Evolutionary conservation across 176 grass and related monocot genomes (phyloP).

Genomic region (Carex scoparia): DNA sequence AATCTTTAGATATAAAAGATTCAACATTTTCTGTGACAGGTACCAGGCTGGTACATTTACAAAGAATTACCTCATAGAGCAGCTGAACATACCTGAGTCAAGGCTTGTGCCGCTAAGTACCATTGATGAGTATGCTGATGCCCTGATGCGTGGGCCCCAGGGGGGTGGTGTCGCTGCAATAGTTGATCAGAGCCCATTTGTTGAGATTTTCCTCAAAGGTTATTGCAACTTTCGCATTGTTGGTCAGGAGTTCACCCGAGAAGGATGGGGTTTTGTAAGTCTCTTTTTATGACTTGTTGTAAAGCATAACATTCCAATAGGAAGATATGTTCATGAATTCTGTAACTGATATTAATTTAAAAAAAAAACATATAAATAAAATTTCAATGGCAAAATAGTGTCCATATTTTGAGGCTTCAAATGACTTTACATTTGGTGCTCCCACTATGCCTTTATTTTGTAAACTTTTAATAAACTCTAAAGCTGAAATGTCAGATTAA

Average conservation of each 20-base stretch:
- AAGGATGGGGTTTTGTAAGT: conserved; percentile 99
- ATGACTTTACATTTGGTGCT: background rate
- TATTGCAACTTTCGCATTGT: conserved; percentile 75
- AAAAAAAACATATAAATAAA: background rate
- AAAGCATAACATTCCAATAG: too few relatives aligned
- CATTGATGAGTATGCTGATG: conserved; percentile 54
- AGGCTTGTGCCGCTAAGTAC: conserved; percentile 52
- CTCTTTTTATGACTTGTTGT: background rate
- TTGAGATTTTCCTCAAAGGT: conserved; percentile 59
- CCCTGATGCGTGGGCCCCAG: conserved; percentile 61
- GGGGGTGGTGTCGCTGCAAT: conserved; percentile 75
- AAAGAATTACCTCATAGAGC: conserved; percentile 62
- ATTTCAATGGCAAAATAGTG: background rate
- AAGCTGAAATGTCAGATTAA: background rate
- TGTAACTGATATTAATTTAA: background rate
- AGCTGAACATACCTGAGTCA: conserved; percentile 59
- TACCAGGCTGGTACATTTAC: conserved; percentile 71
- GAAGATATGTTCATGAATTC: too few relatives aligned
- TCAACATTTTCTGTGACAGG: conserved; percentile 7
- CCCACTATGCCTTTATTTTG: background rate
- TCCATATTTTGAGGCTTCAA: background rate
- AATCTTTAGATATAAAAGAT: background rate
- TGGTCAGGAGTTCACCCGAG: conserved; percentile 67
- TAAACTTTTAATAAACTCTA: background rate
- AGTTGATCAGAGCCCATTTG: conserved; percentile 64